Evolutionary conservation across 108 stramenopile genomes (phyloP).

Genomic region (Cyclostephanos invisitatus): DNA sequence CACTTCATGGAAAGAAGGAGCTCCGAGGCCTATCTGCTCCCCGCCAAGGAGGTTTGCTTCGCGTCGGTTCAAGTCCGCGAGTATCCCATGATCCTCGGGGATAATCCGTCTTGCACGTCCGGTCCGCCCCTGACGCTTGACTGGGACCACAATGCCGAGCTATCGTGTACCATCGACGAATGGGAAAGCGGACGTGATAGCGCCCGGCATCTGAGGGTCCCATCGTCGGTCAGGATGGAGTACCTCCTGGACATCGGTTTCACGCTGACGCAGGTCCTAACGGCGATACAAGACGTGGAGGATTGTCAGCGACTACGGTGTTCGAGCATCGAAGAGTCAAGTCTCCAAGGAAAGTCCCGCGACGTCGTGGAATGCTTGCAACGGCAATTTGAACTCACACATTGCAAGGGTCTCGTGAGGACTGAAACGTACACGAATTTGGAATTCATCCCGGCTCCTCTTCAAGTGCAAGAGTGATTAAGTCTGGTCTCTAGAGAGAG

Average conservation of each 20-base stretch:
- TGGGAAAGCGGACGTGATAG: not conserved
- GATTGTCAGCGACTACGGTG: not conserved
- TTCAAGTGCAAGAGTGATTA: not conserved
- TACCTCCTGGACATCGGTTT: not conserved
- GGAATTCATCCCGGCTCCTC: not conserved
- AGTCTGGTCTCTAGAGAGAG: not conserved
- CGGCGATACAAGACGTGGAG: not conserved
- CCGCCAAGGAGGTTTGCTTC: constrained; percentile 17
- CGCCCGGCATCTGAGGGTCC: not conserved
- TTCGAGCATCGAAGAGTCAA: not conserved
- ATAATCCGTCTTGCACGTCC: constrained; percentile 58
- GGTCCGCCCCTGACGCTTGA: constrained; percentile 58
- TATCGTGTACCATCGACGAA: constrained; percentile 6
- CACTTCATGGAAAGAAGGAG: not conserved
- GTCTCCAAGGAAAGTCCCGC: not conserved
- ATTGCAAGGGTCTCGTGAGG: not conserved
- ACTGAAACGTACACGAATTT: not conserved
- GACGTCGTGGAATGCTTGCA: not conserved
- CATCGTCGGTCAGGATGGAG: not conserved
- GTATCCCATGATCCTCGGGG: constrained; percentile 52
- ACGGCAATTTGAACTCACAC: not conserved
- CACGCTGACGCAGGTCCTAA: not conserved
- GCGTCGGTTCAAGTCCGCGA: constrained; percentile 45
- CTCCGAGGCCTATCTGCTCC: not conserved
- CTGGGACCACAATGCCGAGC: constrained; percentile 52